phyloP scores from a whole-genome alignment of 192 early-diverging fungal genomes.

The Powellomyces hirtus region DNA sequence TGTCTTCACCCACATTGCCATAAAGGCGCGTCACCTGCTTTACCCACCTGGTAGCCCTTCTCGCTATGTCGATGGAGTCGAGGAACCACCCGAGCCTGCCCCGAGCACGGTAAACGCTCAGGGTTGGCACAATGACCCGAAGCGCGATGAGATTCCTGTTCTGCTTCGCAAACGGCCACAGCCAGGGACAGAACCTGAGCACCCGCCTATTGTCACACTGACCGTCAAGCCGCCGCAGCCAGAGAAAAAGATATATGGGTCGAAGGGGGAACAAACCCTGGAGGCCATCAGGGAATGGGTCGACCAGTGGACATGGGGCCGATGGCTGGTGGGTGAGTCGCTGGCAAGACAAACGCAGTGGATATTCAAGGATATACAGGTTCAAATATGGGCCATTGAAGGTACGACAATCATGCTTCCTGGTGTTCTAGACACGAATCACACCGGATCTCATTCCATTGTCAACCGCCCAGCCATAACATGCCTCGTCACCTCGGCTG shows the following conservation, averaged over 20 bases:
- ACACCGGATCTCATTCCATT: background rate
- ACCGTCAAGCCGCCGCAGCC: background rate
- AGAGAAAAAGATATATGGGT: background rate
- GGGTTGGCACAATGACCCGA: background rate
- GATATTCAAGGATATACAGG: conserved; percentile 10
- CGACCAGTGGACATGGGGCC: background rate
- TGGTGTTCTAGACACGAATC: background rate
- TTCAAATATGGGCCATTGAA: conserved; percentile 22
- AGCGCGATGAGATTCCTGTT: background rate
- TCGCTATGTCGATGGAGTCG: background rate
- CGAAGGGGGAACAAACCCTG: conserved; percentile 9
- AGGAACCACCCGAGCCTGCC: background rate
- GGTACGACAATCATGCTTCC: background rate
- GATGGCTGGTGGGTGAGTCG: conserved; percentile 19
- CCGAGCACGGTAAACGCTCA: background rate
- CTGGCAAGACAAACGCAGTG: conserved; percentile 7
- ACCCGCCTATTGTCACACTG: background rate
- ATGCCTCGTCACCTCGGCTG: background rate
- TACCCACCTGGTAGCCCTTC: conserved; percentile 11
- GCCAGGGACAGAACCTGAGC: no score
- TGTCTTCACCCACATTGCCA: background rate
- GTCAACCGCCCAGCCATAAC: background rate
- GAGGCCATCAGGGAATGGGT: background rate
- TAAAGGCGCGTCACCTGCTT: background rate
- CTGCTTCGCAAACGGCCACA: background rate